Conservation (phyloP, 768 basidiomycete species). For the Lactifluus hygrophoroides region DNA sequence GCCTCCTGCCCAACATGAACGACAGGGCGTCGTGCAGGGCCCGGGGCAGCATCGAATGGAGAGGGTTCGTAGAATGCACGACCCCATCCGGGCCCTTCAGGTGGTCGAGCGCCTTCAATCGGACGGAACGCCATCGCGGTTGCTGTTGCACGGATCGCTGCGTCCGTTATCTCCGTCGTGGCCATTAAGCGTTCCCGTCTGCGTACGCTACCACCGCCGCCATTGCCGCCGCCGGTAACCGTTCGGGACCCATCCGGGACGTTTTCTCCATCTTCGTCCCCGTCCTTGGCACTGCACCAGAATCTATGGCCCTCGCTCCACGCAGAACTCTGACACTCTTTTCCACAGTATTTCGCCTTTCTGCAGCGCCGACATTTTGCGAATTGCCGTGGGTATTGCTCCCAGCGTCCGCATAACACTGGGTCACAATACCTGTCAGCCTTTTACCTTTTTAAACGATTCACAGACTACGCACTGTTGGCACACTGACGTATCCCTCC, state of each 20-base stretch:
- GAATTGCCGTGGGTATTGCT: constrained; percentile 86
- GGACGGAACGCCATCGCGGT: constrained; percentile 15
- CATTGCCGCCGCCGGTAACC: background rate
- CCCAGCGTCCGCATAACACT: constrained; percentile 97
- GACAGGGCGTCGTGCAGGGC: constrained; percentile 9
- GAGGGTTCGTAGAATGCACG: constrained; percentile 20
- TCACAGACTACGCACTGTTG: constrained; percentile 56
- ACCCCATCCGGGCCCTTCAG: constrained; percentile 17
- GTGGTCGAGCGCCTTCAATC: constrained; percentile 13
- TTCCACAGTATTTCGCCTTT: constrained; percentile 98
- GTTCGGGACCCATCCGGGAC: background rate
- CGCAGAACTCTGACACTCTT: constrained; percentile 92
- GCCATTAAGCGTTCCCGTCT: constrained; percentile 15
- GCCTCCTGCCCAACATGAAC: constrained; percentile 16
- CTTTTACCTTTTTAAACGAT: background rate
- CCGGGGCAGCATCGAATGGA: constrained; percentile 13
- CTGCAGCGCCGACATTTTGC: constrained; percentile 93
- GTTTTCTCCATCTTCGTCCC: constrained; percentile 34
- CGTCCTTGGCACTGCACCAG: constrained; percentile 73
- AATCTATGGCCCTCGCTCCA: constrained; percentile 96
- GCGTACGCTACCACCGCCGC: constrained; percentile 6
- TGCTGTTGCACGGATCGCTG: constrained; percentile 17
- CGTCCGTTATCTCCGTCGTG: constrained; percentile 17
- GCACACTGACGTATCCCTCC: constrained; percentile 97
- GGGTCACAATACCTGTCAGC: background rate